Evolutionary conservation across 2,329 filamentous ascomycete species (phyloP).

Genomic region (Conoideocrella luteorostrata): DNA sequence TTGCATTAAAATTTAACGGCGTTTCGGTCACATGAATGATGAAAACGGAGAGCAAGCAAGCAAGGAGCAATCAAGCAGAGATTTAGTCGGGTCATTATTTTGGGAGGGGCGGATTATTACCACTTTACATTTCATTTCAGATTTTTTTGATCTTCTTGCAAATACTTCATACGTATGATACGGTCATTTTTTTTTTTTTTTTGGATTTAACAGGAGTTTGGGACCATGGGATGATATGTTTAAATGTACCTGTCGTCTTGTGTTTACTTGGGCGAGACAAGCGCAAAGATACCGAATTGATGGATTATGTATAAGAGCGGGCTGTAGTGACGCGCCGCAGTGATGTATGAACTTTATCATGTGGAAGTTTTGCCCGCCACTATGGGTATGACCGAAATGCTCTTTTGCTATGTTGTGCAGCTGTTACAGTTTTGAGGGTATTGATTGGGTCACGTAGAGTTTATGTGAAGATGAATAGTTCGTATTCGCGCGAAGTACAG

Average conservation of each 20-base stretch:
- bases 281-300: constrained; percentile 12
- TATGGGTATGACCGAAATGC: too few relatives aligned
- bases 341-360: too few relatives aligned
- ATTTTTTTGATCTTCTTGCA: constrained; percentile 1
- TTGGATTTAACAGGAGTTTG: constrained; percentile 13
- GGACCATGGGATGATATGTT: constrained; percentile 3
- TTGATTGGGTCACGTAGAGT: too few relatives aligned
- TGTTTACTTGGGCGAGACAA: background rate
- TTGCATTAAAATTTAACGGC: constrained; percentile 1
- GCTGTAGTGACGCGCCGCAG: background rate
- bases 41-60: background rate
- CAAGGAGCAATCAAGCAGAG: too few relatives aligned
- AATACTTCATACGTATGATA: constrained; percentile 4
- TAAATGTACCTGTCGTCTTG: background rate
- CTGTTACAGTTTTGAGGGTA: too few relatives aligned
- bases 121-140: background rate
- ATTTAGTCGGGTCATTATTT: background rate
- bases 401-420: too few relatives aligned
- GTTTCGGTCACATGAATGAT: constrained; percentile 6
- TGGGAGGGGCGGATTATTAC: background rate
- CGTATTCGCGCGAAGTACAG: too few relatives aligned
- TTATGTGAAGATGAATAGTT: too few relatives aligned
- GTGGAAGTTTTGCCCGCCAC: too few relatives aligned
- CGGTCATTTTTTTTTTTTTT: constrained; percentile 2
- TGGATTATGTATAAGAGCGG: background rate